Conservation (phyloP, 2,329 filamentous ascomycete species). For the Rutstroemia sp. region DNA sequence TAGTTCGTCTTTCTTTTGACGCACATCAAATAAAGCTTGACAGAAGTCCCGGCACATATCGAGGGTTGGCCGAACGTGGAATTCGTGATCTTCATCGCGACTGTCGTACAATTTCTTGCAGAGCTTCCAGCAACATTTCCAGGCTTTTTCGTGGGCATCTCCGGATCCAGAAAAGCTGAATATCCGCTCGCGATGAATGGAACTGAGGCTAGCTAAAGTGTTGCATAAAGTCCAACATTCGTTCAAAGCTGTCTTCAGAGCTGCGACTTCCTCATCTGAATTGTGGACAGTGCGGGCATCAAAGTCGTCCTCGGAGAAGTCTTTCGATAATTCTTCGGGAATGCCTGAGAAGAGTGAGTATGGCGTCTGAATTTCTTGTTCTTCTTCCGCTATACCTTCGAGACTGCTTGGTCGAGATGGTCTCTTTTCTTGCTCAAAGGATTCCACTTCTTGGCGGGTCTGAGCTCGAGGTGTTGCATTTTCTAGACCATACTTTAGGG, state of each 20-base stretch:
- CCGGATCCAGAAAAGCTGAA: slow-evolving; percentile 69
- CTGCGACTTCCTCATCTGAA: slow-evolving; percentile 54
- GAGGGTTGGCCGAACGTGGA: slow-evolving; percentile 65
- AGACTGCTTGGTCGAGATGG: slow-evolving; percentile 56
- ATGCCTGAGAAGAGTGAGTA: slow-evolving; percentile 29
- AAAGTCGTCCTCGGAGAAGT: slow-evolving; percentile 39
- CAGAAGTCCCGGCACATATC: slow-evolving; percentile 90
- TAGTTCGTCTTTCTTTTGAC: slow-evolving; percentile 67
- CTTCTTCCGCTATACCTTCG: slow-evolving; percentile 51
- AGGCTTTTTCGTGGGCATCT: slow-evolving; percentile 77
- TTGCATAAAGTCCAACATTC: slow-evolving; percentile 96
- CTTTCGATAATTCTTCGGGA: slow-evolving; percentile 35
- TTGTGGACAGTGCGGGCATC: slow-evolving; percentile 34
- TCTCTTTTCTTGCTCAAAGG: slow-evolving; percentile 41
- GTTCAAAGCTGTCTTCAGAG: slow-evolving; percentile 67
- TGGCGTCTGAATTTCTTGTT: slow-evolving; percentile 9
- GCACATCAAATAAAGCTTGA: slow-evolving; percentile 81
- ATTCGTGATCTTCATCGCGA: slow-evolving; percentile 61
- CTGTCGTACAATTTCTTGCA: slow-evolving; percentile 85
- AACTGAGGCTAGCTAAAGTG: slow-evolving; percentile 77
- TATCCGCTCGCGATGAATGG: slow-evolving; percentile 70
- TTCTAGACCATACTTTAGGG: slow-evolving; percentile 57
- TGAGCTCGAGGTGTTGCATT: slow-evolving; percentile 75
- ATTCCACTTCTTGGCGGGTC: slow-evolving; percentile 67
- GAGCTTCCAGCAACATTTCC: slow-evolving; percentile 89